These are phyloP conservation scores for Tricholoma furcatifolium DNA, from an alignment of 768 basidiomycete genomes.

Conservation along the genomic window DNA sequence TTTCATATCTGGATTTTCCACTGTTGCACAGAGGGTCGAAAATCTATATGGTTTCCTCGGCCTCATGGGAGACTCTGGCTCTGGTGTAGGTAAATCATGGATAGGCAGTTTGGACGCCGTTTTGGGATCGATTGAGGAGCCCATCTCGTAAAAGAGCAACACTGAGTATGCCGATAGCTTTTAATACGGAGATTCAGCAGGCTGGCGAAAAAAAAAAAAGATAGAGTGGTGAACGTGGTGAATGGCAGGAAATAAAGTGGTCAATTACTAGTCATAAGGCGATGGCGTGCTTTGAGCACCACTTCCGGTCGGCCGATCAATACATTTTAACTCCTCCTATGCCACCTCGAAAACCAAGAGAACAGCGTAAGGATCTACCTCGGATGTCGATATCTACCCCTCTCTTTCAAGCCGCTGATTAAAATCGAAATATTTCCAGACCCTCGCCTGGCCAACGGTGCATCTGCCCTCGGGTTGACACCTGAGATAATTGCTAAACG, in stretches of 20 bases:
- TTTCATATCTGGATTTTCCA: slow-evolving; percentile 88
- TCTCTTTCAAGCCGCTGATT: slow-evolving; percentile 1
- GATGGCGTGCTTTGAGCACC: slow-evolving; percentile 26
- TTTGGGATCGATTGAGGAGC: slow-evolving; percentile 37
- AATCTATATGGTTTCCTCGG: slow-evolving; percentile 79
- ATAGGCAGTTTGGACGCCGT: slow-evolving; percentile 25
- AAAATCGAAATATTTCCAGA: slow-evolving; percentile 24
- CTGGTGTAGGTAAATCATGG: slow-evolving; percentile 75
- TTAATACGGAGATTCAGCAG: slow-evolving; percentile 5
- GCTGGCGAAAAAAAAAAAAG: slow-evolving; percentile 1
- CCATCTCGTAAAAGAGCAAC: slow-evolving; percentile 24
- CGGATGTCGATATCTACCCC: slow-evolving; percentile 1
- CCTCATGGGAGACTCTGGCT: slow-evolving; percentile 72
- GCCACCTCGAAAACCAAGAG: slow-evolving; percentile 48
- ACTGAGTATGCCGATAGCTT: slow-evolving; percentile 1
- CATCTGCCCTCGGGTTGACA: slow-evolving; percentile 41
- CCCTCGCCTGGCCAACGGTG: slow-evolving; percentile 50
- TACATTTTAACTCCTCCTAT: slow-evolving; percentile 23
- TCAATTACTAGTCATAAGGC: background rate
- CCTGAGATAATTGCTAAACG: slow-evolving; percentile 74
- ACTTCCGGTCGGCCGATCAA: slow-evolving; percentile 18
- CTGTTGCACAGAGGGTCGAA: slow-evolving; percentile 88
- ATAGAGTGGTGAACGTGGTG: slow-evolving; percentile 1
- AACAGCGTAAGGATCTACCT: slow-evolving; percentile 39
- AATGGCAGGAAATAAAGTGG: slow-evolving; percentile 3